Percentiles rank a stretch among this genome's conserved stretches.
phyloP scores from a whole-genome alignment of 23 red algal genomes.

The Gracilaria vermiculophylla region DNA sequence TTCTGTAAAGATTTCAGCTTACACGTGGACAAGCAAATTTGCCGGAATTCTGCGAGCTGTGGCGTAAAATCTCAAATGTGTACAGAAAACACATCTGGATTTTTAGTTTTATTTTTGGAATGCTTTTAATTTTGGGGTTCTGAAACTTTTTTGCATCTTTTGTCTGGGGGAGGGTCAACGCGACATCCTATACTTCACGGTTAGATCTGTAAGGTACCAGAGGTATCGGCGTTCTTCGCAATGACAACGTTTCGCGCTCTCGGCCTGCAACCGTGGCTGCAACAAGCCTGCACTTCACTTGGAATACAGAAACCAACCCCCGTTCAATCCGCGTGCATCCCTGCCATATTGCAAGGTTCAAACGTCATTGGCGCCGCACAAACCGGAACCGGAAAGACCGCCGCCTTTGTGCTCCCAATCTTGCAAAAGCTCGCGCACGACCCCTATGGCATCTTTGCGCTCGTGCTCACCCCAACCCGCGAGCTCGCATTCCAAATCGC shows the following conservation, averaged over 20 bases:
- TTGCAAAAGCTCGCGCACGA: constrained; percentile 67
- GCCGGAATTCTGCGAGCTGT: no score
- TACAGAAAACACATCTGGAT: no score
- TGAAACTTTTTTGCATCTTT: no score
- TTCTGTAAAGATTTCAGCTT: no score
- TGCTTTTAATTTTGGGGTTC: no score
- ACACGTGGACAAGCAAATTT: no score
- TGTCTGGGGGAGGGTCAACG: no score
- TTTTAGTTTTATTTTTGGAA: no score
- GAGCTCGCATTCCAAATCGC: constrained; percentile 94
- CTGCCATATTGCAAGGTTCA: constrained; percentile 57
- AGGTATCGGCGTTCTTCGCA: no score
- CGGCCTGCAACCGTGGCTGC: constrained; percentile 50
- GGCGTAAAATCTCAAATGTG: no score
- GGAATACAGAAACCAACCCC: constrained; percentile 68
- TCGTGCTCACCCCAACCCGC: constrained; percentile 92
- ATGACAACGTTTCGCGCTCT: constrained; percentile 47
- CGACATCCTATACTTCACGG: no score
- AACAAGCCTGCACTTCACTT: constrained; percentile 8
- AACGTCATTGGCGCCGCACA: constrained; percentile 81
- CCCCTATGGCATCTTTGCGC: constrained; percentile 69
- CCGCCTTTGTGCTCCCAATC: constrained; percentile 90
- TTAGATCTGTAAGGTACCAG: no score
- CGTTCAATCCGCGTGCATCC: constrained; percentile 81
- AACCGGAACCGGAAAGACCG: constrained; percentile 93